Base-by-base conservation (phyloP, 306 rosid genomes). In the Rosa persica region DNA sequence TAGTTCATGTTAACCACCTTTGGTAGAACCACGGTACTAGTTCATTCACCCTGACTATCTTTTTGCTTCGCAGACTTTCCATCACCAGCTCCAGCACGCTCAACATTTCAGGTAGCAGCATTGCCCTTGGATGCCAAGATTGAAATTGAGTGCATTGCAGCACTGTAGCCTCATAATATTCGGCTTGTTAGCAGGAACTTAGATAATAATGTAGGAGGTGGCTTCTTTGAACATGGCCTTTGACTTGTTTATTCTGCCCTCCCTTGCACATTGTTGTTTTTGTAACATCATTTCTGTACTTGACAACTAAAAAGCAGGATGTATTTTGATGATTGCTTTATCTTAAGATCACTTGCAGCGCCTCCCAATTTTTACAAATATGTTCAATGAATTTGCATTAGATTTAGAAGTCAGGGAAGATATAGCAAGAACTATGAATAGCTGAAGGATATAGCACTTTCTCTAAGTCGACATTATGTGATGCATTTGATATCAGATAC, bases 121-220 rank as follows among this genome's bases (percentile, higher is more conserved):
- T 87, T 95, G 85, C 98, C 98, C 4, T 75, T 92, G 87, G 95
- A 90, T 74, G 98, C 98, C 25, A 95, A 89, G 93, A 91, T 95
- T 60, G 98, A 95, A 86, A 90, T 95, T 13, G 98, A 95, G 89
- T 95, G 97, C 83, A 87, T 95, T 54, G 98, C 97, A 76, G 81
- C 93, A 17, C 80, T 92, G 61, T 90, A 79, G 87, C 23, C 67
- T 74, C 36, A 22, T 10, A 4, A 42, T 23, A 43, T 16, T 39
- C 52, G 30, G 68, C 64, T 67, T 64, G 20, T 81, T 72, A 25
- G 65, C 67, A 0, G 68, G 67, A 58, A 40, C 76, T 57, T 67
- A 12, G 80, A 76, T 54, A 90, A 89, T 86, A 90, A 89, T 36
- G 70, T 78, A 78, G 58, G 72, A 55, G 85, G 80, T 60, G 79